Evolutionary conservation across 2,329 filamentous ascomycete species (phyloP).

Genomic region (Talaromyces islandicus): DNA sequence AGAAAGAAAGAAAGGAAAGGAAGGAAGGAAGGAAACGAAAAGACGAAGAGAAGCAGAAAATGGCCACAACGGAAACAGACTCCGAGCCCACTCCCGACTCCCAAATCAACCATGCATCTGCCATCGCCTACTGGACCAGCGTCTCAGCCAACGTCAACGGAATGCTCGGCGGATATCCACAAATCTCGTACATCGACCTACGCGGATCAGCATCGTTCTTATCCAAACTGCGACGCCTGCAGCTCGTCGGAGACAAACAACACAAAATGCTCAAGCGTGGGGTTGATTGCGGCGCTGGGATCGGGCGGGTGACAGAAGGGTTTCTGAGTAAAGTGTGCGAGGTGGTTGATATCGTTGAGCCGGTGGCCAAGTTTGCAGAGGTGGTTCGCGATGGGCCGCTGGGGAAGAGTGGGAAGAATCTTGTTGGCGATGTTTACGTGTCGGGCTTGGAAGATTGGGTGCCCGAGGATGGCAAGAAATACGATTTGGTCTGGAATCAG

Average conservation of each 20-base stretch:
- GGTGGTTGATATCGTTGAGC: constrained; percentile 77
- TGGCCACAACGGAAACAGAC: neutral
- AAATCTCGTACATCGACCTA: constrained; percentile 65
- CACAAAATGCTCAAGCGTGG: constrained; percentile 28
- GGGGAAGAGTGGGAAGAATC: constrained; percentile 28
- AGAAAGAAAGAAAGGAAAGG: no score
- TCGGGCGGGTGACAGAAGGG: constrained; percentile 75
- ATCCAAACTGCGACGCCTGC: constrained; percentile 52
- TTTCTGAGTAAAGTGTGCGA: constrained; percentile 66
- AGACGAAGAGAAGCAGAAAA: neutral
- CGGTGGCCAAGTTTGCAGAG: constrained; percentile 72
- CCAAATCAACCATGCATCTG: constrained; percentile 21
- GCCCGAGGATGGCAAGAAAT: constrained; percentile 38
- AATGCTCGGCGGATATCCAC: constrained; percentile 65
- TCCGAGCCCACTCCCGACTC: constrained; percentile 16
- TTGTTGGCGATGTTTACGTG: constrained; percentile 61
- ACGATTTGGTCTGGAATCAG: constrained; percentile 83
- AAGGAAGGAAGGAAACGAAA: neutral
- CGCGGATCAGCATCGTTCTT: constrained; percentile 65
- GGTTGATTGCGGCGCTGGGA: constrained; percentile 62
- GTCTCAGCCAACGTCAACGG: constrained; percentile 52
- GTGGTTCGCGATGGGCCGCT: constrained; percentile 42
- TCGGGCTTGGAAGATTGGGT: constrained; percentile 70
- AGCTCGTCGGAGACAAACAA: constrained; percentile 9
- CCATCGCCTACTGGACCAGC: constrained; percentile 32